Conservation (phyloP, 176 grass and related monocot genomes). For the Zea luxurians region DNA sequence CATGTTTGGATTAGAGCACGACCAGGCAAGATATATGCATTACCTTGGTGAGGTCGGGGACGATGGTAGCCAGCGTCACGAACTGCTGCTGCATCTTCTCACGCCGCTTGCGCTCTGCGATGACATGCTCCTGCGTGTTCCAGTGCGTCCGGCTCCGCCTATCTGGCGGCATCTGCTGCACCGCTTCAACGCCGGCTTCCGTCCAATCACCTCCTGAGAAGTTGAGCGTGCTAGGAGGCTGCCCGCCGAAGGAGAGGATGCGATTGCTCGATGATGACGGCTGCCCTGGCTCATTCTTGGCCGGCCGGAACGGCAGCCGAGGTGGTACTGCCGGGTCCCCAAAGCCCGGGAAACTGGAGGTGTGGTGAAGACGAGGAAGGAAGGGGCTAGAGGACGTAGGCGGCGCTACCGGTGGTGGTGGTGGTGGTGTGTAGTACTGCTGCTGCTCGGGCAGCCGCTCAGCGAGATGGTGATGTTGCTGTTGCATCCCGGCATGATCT, state of each 20-base stretch:
- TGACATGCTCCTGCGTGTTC: conserved; percentile 63
- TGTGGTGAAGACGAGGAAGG: neutral
- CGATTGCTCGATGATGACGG: conserved; percentile 16
- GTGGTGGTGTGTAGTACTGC: conserved; percentile 18
- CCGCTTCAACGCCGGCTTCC: conserved; percentile 23
- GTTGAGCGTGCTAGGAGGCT: conserved; percentile 19
- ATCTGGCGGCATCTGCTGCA: conserved; percentile 36
- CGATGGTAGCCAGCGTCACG: conserved; percentile 52
- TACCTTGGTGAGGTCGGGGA: conserved; percentile 72
- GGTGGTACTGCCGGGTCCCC: conserved; percentile 21
- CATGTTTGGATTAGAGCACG: neutral
- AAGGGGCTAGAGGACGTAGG: conserved; percentile 20
- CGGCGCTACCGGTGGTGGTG: neutral
- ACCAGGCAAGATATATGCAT: neutral
- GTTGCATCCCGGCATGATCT: conserved; percentile 16
- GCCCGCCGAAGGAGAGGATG: conserved; percentile 47
- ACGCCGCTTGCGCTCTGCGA: conserved; percentile 62
- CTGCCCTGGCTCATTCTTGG: conserved; percentile 23
- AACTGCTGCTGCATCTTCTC: conserved; percentile 79
- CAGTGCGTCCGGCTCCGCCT: conserved; percentile 37
- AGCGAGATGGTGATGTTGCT: neutral
- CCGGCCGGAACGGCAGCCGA: conserved; percentile 21
- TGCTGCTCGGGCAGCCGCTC: conserved; percentile 1
- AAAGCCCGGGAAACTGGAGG: conserved; percentile 28
- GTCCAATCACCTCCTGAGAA: conserved; percentile 46